A percentile compares a stretch with the other conserved stretches of the same genome.
Conservation (phyloP, 257 asterid genomes). For the Primulina tabacum region DNA sequence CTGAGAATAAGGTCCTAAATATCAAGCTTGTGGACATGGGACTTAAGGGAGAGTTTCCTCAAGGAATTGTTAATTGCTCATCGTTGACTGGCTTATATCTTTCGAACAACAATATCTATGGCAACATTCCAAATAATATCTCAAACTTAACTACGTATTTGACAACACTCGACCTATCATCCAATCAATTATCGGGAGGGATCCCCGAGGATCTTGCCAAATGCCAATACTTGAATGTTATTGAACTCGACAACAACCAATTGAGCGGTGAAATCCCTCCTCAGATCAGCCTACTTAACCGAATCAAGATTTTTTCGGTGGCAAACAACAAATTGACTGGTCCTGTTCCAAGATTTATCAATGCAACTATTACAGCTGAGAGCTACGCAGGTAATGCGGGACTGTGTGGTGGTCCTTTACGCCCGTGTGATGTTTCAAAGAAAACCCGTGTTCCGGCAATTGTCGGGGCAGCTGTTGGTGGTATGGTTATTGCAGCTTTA, state of each 20-base stretch:
- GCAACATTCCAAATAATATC: constrained; percentile 54
- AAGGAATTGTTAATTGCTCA: constrained; percentile 47
- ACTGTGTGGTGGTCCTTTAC: constrained; percentile 43
- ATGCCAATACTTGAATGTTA: constrained; percentile 48
- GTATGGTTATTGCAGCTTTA: constrained; percentile 35
- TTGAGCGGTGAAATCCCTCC: constrained; percentile 47
- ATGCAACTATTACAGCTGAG: constrained; percentile 17
- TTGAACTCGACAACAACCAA: constrained; percentile 58
- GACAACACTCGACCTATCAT: constrained; percentile 69
- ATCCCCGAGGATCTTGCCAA: constrained; percentile 58
- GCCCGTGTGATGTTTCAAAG: constrained; percentile 25
- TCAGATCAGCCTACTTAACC: constrained; percentile 35
- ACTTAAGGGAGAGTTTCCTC: constrained; percentile 74
- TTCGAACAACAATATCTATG: constrained; percentile 55
- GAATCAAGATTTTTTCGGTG: constrained; percentile 35
- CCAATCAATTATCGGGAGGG: constrained; percentile 58
- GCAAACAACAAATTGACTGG: constrained; percentile 38
- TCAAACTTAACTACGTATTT: constrained; percentile 36
- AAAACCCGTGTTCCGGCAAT: constrained; percentile 26
- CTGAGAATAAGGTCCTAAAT: constrained; percentile 62
- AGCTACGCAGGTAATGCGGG: constrained; percentile 39
- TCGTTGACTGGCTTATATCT: constrained; percentile 79
- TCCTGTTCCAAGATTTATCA: constrained; percentile 31
- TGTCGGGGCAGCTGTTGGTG: constrained; percentile 41
- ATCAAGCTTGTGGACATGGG: constrained; percentile 60